Evolutionary conservation across 495 filamentous ascomycete genomes (phyloP), one percentile per base, ranked within the genome.

Genomic region (Penicillium subrubescens): DNA sequence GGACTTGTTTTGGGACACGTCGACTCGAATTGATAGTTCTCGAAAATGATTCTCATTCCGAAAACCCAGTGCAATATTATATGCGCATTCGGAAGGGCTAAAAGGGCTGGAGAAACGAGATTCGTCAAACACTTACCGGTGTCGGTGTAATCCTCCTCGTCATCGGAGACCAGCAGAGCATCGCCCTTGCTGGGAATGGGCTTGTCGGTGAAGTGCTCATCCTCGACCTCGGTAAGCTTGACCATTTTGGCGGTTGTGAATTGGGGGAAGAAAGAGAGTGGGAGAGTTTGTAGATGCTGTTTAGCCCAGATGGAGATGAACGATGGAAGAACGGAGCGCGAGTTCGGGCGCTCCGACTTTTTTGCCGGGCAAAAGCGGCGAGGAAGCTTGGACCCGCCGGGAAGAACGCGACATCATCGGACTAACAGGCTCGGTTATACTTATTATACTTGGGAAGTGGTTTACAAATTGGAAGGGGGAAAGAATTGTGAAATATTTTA

Each of bases 161-260:
- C 91, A 67, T 95, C 90, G 63, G 90, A 87, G 60, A 77, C 74
- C 44, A 83, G 68, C 58, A 83, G 74, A 56, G 77, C 75, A 59
- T 81, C 75, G 71, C 79, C 46, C 74, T 81, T 81, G 63, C 80
- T 81, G 53, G 91, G 84, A 51, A 83, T 81, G 67, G 90, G 88
- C 77, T 91, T 90, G 69, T 89, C 81, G 64, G 82, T 81, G 83
- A 97, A 97, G 77, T 95, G 92, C 82, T 96, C 93, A 76, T 99
- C 95, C 65, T 94, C 88, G 73, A 99, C 94, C 81, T 97, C 96
- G 68, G 88, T 89, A 67, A 99, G 91, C 79, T 96, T 91, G 75
- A 99, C 95, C 95, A 99, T 99, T 71, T 76, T 94, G 81, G 62
- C 72, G 75, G 73, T 43, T 70, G 61, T 43, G 54, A 64, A 52